Evolutionary conservation across 2,329 filamentous ascomycete genomes (phyloP).

Genomic region (Zarea fungicola): DNA sequence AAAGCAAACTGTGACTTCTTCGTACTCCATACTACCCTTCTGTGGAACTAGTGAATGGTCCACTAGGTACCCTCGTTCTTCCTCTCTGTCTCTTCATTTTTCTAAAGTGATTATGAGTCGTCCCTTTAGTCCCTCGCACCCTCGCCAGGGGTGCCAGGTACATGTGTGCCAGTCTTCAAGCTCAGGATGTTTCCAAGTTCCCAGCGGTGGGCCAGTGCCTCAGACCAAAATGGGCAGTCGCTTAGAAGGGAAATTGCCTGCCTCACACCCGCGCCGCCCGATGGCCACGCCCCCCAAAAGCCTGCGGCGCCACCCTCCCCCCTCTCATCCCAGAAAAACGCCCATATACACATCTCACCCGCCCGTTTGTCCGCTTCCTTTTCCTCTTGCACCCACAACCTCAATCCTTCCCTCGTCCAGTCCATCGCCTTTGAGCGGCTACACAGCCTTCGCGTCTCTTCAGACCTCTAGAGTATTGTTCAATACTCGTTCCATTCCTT

Average conservation of each 20-base stretch:
- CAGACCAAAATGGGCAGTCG: too few species aligned
- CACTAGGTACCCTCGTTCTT: too few species aligned
- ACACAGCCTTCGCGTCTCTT: slow-evolving; percentile 15
- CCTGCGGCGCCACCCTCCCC: neutral
- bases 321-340: neutral
- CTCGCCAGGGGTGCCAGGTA: too few species aligned
- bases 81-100: too few species aligned
- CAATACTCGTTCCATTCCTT: slow-evolving; percentile 25
- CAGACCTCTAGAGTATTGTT: slow-evolving; percentile 21
- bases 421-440: slow-evolving; percentile 12
- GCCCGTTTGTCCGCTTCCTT: slow-evolving; percentile 3
- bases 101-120: too few species aligned
- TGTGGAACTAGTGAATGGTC: too few species aligned
- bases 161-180: too few species aligned
- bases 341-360: slow-evolving; percentile 11
- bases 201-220: too few species aligned
- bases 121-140: too few species aligned
- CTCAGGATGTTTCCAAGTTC: too few species aligned
- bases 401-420: slow-evolving; percentile 9
- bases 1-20: too few species aligned
- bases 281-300: neutral
- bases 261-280: slow-evolving; percentile 7
- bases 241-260: slow-evolving; percentile 10
- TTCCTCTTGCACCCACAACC: slow-evolving; percentile 3
- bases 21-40: too few species aligned